Evolutionary conservation across 2,329 filamentous ascomycete genomes (phyloP).

Genomic region (Fusarium avenaceum): DNA sequence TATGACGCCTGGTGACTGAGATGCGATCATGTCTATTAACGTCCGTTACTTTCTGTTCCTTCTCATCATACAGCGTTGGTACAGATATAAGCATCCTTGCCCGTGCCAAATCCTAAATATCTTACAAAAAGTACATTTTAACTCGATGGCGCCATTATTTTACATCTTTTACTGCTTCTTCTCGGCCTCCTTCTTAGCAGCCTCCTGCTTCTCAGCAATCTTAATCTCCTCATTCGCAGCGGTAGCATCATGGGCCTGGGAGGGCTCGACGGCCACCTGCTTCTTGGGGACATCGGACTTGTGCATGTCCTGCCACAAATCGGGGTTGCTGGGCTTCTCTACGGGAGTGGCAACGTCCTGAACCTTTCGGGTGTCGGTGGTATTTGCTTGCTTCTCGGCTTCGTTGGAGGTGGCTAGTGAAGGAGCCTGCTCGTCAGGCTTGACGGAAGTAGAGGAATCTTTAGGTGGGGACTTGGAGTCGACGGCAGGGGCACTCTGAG

Average conservation of each 20-base stretch:
- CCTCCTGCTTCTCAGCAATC: conserved; percentile 34
- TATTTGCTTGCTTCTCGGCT: conserved; percentile 5
- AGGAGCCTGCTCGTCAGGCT: conserved; percentile 7
- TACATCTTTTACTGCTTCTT: conserved; percentile 18
- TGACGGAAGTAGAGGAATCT: conserved; percentile 2
- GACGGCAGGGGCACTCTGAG: conserved; percentile 11
- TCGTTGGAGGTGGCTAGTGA: neutral
- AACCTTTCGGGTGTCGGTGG: conserved; percentile 18
- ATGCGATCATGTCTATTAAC: conserved; percentile 49
- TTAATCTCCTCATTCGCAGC: conserved; percentile 47
- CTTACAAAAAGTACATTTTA: conserved; percentile 43
- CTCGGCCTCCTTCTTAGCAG: conserved; percentile 34
- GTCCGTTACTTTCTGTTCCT: conserved; percentile 33
- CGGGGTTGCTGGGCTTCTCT: conserved; percentile 25
- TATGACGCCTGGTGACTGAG: conserved; percentile 23
- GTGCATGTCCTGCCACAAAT: conserved; percentile 26
- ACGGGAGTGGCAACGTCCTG: conserved; percentile 33
- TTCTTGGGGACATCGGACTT: conserved; percentile 30
- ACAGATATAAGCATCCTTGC: conserved; percentile 40
- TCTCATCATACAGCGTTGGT: conserved; percentile 48
- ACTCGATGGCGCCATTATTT: conserved; percentile 13
- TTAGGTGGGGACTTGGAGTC: conserved; percentile 13
- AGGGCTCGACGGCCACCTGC: conserved; percentile 25
- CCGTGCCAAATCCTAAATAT: conserved; percentile 36
- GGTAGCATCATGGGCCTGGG: conserved; percentile 49